These are phyloP conservation scores for Boechera retrofracta DNA, from an alignment of 345 rosid species.

Conservation along the genomic window DNA sequence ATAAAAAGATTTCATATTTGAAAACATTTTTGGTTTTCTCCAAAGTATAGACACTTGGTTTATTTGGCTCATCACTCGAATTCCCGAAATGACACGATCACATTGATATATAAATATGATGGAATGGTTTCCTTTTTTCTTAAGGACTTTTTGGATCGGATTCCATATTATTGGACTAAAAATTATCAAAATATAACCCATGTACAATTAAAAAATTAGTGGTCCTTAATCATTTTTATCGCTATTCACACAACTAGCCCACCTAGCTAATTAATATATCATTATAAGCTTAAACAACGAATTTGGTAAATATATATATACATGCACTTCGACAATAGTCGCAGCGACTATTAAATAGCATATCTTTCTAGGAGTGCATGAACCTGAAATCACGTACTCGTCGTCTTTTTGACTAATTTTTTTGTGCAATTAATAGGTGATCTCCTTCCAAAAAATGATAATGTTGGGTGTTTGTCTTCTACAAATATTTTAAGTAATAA, in stretches of 20 bases:
- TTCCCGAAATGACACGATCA: no score
- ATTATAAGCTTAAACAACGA: constrained; percentile 1
- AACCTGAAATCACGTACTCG: constrained; percentile 39
- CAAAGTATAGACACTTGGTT: background rate
- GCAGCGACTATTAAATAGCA: constrained; percentile 29
- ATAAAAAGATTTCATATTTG: no score
- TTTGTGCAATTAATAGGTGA: background rate
- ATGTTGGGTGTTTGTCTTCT: constrained; percentile 1
- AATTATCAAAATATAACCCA: background rate
- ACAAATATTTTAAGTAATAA: constrained; percentile 5
- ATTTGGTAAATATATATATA: background rate
- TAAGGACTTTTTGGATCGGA: background rate
- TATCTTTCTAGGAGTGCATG: constrained; percentile 33
- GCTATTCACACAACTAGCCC: constrained; percentile 15
- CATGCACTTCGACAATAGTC: constrained; percentile 28
- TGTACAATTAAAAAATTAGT: background rate
- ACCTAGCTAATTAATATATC: constrained; percentile 19
- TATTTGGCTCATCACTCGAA: background rate
- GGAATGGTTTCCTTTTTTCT: no score
- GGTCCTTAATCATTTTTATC: background rate
- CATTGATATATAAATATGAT: no score
- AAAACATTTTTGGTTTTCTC: background rate
- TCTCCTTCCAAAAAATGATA: background rate
- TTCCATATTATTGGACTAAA: background rate
- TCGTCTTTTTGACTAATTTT: constrained; percentile 21